phyloP scores from a whole-genome alignment of 2,329 filamentous ascomycete species.

The Colletotrichum sp. region DNA sequence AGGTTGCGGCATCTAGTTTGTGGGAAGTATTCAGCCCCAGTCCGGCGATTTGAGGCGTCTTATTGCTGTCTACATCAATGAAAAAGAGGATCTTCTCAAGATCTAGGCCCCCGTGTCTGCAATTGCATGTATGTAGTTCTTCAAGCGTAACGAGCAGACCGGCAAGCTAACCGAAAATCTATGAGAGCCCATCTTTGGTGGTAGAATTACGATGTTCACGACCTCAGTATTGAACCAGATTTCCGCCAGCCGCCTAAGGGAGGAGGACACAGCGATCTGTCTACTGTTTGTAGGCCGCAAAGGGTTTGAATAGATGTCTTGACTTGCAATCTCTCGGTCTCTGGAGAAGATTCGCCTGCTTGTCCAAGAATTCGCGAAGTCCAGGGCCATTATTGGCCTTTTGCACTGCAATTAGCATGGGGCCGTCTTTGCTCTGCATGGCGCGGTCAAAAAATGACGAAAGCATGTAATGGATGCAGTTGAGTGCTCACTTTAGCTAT shows the following conservation, averaged over 20 bases:
- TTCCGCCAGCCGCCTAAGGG: neutral
- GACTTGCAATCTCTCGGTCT: neutral
- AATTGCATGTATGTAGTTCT: neutral
- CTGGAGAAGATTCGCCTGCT: neutral
- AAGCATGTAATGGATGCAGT: neutral
- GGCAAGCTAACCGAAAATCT: neutral
- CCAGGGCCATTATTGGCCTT: neutral
- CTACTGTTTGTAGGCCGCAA: neutral
- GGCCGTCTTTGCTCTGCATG: neutral
- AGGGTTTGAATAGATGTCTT: neutral
- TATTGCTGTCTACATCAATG: accelerated
- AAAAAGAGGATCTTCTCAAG: conserved; percentile 8
- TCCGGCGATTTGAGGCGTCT: neutral
- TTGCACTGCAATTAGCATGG: neutral
- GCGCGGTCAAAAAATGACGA: neutral
- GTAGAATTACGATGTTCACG: neutral
- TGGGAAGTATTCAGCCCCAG: neutral
- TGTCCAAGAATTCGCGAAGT: neutral
- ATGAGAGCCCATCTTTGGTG: neutral
- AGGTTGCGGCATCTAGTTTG: neutral
- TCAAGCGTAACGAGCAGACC: neutral
- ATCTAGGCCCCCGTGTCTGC: conserved; percentile 3
- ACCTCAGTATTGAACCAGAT: neutral
- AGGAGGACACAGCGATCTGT: neutral
- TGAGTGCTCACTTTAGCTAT: neutral